A percentile compares a stretch with the other conserved stretches of the same genome.
Evolutionary conservation across 2,329 filamentous ascomycete species (phyloP).

Genomic region (Elsinoe australis): DNA sequence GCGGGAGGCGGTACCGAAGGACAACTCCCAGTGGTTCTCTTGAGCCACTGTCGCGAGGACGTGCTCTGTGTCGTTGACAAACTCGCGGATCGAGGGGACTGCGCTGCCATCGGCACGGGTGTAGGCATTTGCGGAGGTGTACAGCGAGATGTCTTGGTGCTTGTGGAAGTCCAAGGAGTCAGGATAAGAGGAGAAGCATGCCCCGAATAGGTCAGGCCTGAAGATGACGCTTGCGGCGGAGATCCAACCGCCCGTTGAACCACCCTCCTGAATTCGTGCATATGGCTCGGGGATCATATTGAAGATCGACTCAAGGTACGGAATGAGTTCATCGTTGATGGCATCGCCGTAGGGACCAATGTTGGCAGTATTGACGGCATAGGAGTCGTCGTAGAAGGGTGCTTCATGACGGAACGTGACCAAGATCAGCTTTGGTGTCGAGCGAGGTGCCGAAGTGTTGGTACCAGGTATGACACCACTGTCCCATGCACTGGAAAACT

Average conservation of each 20-base stretch:
- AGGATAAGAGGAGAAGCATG: constrained; percentile 33
- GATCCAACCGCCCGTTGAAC: constrained; percentile 34
- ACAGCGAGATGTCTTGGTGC: constrained; percentile 34
- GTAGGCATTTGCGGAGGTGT: constrained; percentile 28
- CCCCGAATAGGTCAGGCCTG: constrained; percentile 34
- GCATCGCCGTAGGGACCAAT: constrained; percentile 35
- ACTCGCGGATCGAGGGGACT: constrained; percentile 29
- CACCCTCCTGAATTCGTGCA: constrained; percentile 34
- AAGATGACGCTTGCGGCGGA: constrained; percentile 33
- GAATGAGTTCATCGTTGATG: constrained; percentile 36
- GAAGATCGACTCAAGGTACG: constrained; percentile 30
- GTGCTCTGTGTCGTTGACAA: constrained; percentile 26
- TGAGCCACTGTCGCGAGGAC: constrained; percentile 26
- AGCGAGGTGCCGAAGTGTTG: constrained; percentile 25
- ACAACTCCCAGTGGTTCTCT: constrained; percentile 35
- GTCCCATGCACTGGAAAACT: too few species aligned
- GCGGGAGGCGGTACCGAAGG: constrained; percentile 31
- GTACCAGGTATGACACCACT: constrained; percentile 28
- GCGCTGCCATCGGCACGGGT: constrained; percentile 22
- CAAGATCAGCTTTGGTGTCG: constrained; percentile 32
- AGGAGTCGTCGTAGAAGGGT: constrained; percentile 35
- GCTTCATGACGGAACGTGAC: constrained; percentile 35
- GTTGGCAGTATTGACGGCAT: constrained; percentile 35
- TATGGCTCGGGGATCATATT: constrained; percentile 33
- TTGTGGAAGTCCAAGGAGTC: constrained; percentile 34